Conservation (phyloP, 1,284 basidiomycete genomes). For the Peniophora sp. region DNA sequence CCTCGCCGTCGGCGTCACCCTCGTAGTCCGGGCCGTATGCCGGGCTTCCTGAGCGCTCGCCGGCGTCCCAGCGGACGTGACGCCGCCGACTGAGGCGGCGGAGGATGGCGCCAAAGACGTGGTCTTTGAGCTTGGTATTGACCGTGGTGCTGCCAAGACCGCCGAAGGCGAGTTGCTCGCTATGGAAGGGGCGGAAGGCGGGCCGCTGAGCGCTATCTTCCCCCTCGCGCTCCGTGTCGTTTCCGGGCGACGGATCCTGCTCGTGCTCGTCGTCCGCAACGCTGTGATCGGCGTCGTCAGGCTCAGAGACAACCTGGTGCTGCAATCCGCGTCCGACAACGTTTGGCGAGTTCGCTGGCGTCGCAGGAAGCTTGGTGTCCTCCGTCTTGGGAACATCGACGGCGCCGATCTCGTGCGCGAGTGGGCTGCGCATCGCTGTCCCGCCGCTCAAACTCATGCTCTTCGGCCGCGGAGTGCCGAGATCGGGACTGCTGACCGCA, state of each 20-base stretch:
- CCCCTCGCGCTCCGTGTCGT: constrained; percentile 10
- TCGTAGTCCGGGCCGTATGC: constrained; percentile 13
- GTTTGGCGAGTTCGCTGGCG: constrained; percentile 48
- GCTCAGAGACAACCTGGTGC: constrained; percentile 1
- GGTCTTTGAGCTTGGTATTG: constrained; percentile 88
- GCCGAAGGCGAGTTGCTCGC: constrained; percentile 54
- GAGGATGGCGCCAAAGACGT: constrained; percentile 84
- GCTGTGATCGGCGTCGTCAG: constrained; percentile 4
- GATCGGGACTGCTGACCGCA: constrained; percentile 60
- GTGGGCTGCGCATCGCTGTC: constrained; percentile 24
- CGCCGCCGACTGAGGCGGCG: constrained; percentile 55
- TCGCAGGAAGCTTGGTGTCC: constrained; percentile 25
- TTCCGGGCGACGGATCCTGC: constrained; percentile 6
- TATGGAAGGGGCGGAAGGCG: constrained; percentile 28
- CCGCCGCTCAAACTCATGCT: constrained; percentile 13
- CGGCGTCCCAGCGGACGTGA: constrained; percentile 29
- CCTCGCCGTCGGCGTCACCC: constrained; percentile 35
- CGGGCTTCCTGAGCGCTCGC: constrained; percentile 25
- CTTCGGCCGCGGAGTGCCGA: constrained; percentile 24
- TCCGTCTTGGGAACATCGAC: background rate
- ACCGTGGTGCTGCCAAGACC: constrained; percentile 89
- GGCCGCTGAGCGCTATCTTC: constrained; percentile 26
- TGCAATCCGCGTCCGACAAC: constrained; percentile 11
- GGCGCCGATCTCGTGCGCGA: constrained; percentile 32
- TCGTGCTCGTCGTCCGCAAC: background rate